Base-by-base conservation (phyloP, 176 grass and related monocot genomes). In the Bromus sterilis region DNA sequence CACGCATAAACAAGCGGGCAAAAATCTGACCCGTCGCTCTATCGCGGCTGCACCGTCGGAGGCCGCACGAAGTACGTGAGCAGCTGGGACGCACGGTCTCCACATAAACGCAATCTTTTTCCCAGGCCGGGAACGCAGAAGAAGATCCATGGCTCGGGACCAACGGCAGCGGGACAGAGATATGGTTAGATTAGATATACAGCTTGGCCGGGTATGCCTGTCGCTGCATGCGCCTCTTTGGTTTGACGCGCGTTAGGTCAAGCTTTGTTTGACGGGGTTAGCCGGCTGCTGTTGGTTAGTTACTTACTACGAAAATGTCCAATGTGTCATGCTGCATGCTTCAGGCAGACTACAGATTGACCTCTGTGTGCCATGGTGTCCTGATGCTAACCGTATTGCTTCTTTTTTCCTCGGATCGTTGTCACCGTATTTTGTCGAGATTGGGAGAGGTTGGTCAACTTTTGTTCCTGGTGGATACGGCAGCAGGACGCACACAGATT, bases 231-330 rank as follows among this genome's bases (percentile, higher is more conserved):
- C n/a, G n/a, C n/a, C n/a, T n/a, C n/a, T n/a, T n/a, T n/a, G n/a
- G n/a, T n/a, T n/a, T n/a, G n/a, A n/a, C n/a, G 9, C 6, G 11
- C 23, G 31, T 51, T 89, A 34, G 62, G 60, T 84, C 49, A 6
- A 31, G 16, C 79, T 68, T 62, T 80, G 82, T 68, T 62, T 80
- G 82, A 85, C 59, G 56, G 36, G 75, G 56, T 42, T 87, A 70
- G n/a, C 40, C 21, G 46, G 16, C 46, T 20, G 46, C 44, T 48
- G 0, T 1, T 48, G 5, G 15, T 48, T 48, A 16, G 44, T 36
- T 7, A n/a, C n/a, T 0, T 6, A 61, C 14, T 41, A 11, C 56
- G 26, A 73, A 73, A 42, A 28, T 23, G 28, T 23, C 12, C 11
- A 24, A 61, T 1, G 35, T 71, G 25, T 44, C 42, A 1, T 23